These are phyloP conservation scores for Pythium aquatile DNA, from an alignment of 352 stramenopile genomes.

Conservation along the genomic window DNA sequence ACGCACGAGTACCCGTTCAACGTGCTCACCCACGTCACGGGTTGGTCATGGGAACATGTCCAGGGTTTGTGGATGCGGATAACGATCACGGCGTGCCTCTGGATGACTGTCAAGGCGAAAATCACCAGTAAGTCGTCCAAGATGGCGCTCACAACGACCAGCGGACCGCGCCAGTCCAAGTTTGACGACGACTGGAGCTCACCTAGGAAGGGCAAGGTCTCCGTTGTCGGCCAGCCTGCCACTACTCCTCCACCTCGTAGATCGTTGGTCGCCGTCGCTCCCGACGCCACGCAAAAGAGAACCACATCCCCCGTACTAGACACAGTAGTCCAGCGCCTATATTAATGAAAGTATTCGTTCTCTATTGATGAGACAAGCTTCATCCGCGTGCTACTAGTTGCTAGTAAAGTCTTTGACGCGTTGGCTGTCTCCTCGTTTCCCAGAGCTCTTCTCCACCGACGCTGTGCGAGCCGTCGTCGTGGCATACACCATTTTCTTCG, in stretches of 20 bases:
- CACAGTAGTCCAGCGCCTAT: background rate
- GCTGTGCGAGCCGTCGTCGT: background rate
- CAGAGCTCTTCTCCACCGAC: background rate
- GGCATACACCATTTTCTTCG: constrained; percentile 2
- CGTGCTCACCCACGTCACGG: constrained; percentile 1
- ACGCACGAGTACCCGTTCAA: constrained; percentile 22
- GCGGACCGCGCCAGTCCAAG: background rate
- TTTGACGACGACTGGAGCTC: background rate
- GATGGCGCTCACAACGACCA: background rate
- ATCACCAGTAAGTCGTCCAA: constrained; percentile 6
- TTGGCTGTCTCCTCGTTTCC: background rate
- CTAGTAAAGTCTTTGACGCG: background rate
- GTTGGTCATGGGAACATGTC: constrained; percentile 10
- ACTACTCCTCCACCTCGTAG: background rate
- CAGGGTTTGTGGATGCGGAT: constrained; percentile 12
- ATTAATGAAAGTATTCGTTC: too few species aligned
- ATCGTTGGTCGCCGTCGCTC: background rate
- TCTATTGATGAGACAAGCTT: too few species aligned
- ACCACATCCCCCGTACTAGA: background rate
- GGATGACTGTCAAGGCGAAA: constrained; percentile 6
- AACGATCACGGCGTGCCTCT: constrained; percentile 12
- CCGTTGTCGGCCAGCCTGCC: background rate
- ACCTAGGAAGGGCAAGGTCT: background rate
- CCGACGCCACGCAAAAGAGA: background rate
- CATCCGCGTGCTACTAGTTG: too few species aligned